Base-by-base conservation (phyloP, 495 filamentous ascomycete species). In the Elaphomyces granulatus region DNA sequence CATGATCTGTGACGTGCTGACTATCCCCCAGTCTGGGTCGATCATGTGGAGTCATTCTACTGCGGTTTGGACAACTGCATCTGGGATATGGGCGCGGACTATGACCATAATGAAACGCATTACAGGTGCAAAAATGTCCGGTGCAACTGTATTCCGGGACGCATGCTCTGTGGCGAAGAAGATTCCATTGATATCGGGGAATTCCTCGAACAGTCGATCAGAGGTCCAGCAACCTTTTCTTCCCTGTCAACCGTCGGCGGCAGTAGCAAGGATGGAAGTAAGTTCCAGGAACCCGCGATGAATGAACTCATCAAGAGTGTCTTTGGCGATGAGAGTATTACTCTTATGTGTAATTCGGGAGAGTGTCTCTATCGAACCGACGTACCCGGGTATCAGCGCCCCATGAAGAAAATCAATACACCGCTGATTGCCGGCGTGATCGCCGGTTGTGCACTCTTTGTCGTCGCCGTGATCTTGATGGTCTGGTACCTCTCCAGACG, bases 361-460 rank as follows among this genome's bases (percentile, higher is more conserved):
- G 90, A 98, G 58, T 98, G 90, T 66, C 63, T 98, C 19, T 83
- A 94, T 59, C 73, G 77, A 45, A 92, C 87, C 8, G 83, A 95
- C 43, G 80, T 94, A 15, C 90, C 90, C 8, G 92, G 90, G 19
- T 96, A 90, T 53, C 63, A 80, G 39, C 74, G 85, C 31, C 82
- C 87, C 3, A 67, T 96, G 37, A 95, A 95, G 61, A 77, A 81
- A 51, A 96, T 98, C 64, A 98, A 98, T 55, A 98, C 87, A 0
- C 90, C 92, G 8, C 66, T 98, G 34, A 96, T 98, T 50, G 90
- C 90, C 15, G 80, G 84, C 23, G 84, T 92, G 37, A 96, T 98
- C 53, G 87, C 87, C 7, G 86, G 77, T 17, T 82, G 74, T 56
- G 77, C 79, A 2, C 64, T 98, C 0, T 95, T 98, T 51, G 68